These are phyloP conservation scores for Hypoxylon crocopeplum DNA, from an alignment of 495 filamentous ascomycete genomes.

Conservation along the genomic window DNA sequence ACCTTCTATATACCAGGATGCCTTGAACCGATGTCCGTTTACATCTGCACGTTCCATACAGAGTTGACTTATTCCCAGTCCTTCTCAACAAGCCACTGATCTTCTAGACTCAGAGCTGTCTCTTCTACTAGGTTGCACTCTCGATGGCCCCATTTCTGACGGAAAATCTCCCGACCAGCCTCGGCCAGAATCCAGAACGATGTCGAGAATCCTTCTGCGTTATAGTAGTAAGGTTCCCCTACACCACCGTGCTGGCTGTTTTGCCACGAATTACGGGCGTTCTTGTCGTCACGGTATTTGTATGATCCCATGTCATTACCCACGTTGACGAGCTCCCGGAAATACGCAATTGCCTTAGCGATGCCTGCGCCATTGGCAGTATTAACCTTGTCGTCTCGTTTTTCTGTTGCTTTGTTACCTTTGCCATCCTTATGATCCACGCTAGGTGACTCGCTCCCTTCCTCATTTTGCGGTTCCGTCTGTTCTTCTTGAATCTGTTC, in stretches of 20 bases:
- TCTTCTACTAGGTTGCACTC: conserved; percentile 35
- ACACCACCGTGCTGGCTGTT: conserved; percentile 55
- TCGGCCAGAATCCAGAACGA: conserved; percentile 43
- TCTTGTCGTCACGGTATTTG: conserved; percentile 47
- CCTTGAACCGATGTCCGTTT: too few species aligned
- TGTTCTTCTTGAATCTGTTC: conserved; percentile 9
- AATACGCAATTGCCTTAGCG: conserved; percentile 42
- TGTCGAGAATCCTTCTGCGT: conserved; percentile 53
- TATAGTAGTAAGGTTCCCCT: conserved; percentile 62
- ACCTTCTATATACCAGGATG: too few species aligned
- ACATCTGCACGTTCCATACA: too few species aligned
- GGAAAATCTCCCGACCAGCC: conserved; percentile 41
- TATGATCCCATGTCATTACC: conserved; percentile 48
- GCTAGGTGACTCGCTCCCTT: background rate
- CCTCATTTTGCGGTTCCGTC: background rate
- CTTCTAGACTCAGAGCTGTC: conserved; percentile 36
- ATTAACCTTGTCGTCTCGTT: conserved; percentile 1
- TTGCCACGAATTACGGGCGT: conserved; percentile 61
- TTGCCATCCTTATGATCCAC: background rate
- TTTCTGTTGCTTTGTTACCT: conserved; percentile 3
- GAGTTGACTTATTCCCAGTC: conserved; percentile 38
- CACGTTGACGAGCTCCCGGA: conserved; percentile 42
- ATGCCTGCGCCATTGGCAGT: conserved; percentile 1
- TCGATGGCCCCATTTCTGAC: conserved; percentile 42
- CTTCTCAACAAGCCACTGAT: conserved; percentile 44